These are phyloP conservation scores for Podaxis sp. DNA, from an alignment of 768 basidiomycete species.

Conservation along the genomic window DNA sequence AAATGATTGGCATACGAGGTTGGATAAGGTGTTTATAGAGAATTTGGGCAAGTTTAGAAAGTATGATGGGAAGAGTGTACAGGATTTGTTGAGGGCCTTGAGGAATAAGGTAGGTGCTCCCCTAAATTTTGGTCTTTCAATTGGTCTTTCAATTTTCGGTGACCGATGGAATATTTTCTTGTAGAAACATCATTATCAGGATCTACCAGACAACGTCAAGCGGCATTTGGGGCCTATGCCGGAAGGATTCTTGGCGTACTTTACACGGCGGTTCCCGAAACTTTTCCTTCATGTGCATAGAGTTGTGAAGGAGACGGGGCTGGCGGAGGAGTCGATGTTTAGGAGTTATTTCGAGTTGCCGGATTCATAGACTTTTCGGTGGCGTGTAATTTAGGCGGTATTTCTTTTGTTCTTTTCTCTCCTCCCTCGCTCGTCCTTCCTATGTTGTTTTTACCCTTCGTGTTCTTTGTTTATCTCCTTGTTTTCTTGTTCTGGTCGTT, in stretches of 20 bases:
- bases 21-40: slow-evolving; percentile 90
- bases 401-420: not conserved
- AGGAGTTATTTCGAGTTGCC: slow-evolving; percentile 80
- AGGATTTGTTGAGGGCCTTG: slow-evolving; percentile 89
- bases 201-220: slow-evolving; percentile 90
- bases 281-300: slow-evolving; percentile 90
- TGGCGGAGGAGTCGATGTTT: slow-evolving; percentile 89
- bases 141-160: too few relatives aligned
- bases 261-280: slow-evolving; percentile 88
- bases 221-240: slow-evolving; percentile 89
- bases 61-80: slow-evolving; percentile 88
- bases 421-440: not conserved
- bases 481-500: not conserved
- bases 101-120: slow-evolving; percentile 80
- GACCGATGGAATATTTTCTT: slow-evolving; percentile 9
- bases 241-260: slow-evolving; percentile 89
- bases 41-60: slow-evolving; percentile 97
- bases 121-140: not conserved
- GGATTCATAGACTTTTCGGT: slow-evolving; percentile 26
- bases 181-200: slow-evolving; percentile 98
- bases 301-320: slow-evolving; percentile 72
- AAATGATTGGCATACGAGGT: slow-evolving; percentile 82
- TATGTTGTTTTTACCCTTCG: not conserved
- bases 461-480: too few relatives aligned
- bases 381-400: not conserved